phyloP scores from a whole-genome alignment of 202 grass and related monocot species.

The Schoenoplectus tabernaemontani region DNA sequence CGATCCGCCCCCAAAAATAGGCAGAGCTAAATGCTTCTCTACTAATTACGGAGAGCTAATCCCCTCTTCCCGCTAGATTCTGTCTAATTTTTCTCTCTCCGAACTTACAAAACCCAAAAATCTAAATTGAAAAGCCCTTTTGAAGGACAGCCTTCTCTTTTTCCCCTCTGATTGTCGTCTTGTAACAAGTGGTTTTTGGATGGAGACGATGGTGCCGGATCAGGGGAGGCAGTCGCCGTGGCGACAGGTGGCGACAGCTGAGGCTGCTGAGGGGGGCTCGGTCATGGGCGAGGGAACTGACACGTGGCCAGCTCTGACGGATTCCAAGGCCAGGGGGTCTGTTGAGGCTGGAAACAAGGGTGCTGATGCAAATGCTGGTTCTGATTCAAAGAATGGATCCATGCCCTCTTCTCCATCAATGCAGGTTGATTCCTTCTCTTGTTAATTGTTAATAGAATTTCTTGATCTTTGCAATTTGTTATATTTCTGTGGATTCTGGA shows the following conservation, averaged over 20 bases:
- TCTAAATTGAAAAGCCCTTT: neutral
- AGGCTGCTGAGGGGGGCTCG: constrained; percentile 5
- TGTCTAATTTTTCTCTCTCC: too few relatives aligned
- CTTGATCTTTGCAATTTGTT: constrained; percentile 4
- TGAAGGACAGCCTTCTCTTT: neutral
- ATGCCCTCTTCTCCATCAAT: constrained; percentile 23
- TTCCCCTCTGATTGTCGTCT: neutral
- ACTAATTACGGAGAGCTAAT: constrained; percentile 10
- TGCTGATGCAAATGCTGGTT: neutral
- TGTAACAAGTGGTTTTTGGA: neutral
- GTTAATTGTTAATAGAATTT: neutral
- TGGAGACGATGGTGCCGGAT: constrained; percentile 4
- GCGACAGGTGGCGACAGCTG: constrained; percentile 16
- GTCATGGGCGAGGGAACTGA: constrained; percentile 28
- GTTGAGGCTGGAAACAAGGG: constrained; percentile 2
- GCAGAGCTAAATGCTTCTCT: neutral
- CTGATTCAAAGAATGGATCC: constrained; percentile 13
- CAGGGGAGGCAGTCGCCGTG: constrained; percentile 23
- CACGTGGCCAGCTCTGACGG: constrained; percentile 30
- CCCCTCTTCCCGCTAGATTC: too few relatives aligned
- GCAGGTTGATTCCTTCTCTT: constrained; percentile 22
- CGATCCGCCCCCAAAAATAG: neutral
- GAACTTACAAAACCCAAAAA: neutral
- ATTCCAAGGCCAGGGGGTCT: constrained; percentile 21
- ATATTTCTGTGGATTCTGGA: too few relatives aligned